Base-by-base conservation (phyloP, 2,329 filamentous ascomycete species). In the Pseudogymnoascus sp. region DNA sequence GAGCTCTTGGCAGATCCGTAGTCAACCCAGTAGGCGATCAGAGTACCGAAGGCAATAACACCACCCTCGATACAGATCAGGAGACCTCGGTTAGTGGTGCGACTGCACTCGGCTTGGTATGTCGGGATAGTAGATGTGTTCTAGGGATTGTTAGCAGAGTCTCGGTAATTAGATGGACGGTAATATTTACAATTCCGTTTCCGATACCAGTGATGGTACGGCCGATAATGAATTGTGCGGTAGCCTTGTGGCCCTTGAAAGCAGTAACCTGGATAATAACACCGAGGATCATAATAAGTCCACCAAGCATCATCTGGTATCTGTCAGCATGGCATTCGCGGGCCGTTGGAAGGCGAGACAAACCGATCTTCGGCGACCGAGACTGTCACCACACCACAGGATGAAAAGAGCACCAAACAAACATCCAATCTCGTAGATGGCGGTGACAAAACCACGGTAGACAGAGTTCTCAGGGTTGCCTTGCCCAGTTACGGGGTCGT, bases 21-120 rank as follows among this genome's bases (percentile, higher is more conserved):
- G 75, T 97, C 95, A 40, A 97, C 93, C 95, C 95, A 99, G 37
- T 97, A 93, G 69, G 93, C 97, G 62, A 91, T 91, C 65, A 97
- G 87, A 73, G 96, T 79, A 4, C 77, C 77, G 38, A 79, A 78
- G 0, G 82, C 83, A 67, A 86, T 84, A n/a, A 85, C 65, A 4
- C 82, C 81, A 42, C 83, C 83, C 68, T 86, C 83, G 2, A 81
- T 79, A 19, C 80, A 80, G 42, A 84, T 79, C 23, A 77, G 72
- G 60, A 75, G 74, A 33, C 82, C 82, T 33, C 81, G 77, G 50
- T 78, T 78, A 26, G 75, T 72, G 1, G 78, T 68, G 1, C 70
- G 68, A 64, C 65, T 67, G 61, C 70, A 73, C 63, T 87, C 65
- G 89, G 91, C 71, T 85, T 86, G 60, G 89, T 89, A 62, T 90